Conservation (phyloP, 805 yeast genomes). For the Barnettozyma pratensis region DNA sequence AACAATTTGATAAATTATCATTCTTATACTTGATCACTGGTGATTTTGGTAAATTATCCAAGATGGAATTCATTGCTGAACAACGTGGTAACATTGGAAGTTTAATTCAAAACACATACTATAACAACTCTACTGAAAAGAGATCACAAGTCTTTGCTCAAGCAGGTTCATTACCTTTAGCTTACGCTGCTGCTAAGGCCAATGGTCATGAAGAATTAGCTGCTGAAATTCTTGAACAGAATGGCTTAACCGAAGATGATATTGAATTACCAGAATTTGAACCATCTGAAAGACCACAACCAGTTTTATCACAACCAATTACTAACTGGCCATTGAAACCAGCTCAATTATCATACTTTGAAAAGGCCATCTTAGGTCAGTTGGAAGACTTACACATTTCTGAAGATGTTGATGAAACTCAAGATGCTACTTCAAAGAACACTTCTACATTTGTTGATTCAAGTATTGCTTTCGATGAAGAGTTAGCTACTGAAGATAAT, state of each 20-base stretch:
- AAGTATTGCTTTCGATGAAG: slow-evolving; percentile 33
- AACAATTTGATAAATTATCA: slow-evolving; percentile 81
- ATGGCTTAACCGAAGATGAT: slow-evolving; percentile 60
- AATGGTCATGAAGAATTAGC: slow-evolving; percentile 79
- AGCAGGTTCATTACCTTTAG: slow-evolving; percentile 81
- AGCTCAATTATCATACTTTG: slow-evolving; percentile 74
- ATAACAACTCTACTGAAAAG: slow-evolving; percentile 66
- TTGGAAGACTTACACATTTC: slow-evolving; percentile 58
- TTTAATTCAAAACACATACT: slow-evolving; percentile 77
- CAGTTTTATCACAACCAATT: slow-evolving; percentile 40
- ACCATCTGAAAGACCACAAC: slow-evolving; percentile 40
- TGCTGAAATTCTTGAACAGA: slow-evolving; percentile 59
- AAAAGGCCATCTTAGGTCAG: slow-evolving; percentile 75
- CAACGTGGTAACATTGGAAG: slow-evolving; percentile 78
- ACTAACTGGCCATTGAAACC: slow-evolving; percentile 79
- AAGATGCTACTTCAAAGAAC: slow-evolving; percentile 18
- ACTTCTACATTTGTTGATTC: slow-evolving; percentile 30
- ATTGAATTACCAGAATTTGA: slow-evolving; percentile 57
- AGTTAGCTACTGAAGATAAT: slow-evolving; percentile 49
- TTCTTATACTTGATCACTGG: slow-evolving; percentile 86
- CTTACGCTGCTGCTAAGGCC: slow-evolving; percentile 87
- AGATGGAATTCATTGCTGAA: slow-evolving; percentile 88
- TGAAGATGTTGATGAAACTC: slow-evolving; percentile 31
- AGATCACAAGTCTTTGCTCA: slow-evolving; percentile 70
- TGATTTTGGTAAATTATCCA: slow-evolving; percentile 63